Evolutionary conservation across 2,329 filamentous ascomycete genomes (phyloP).

Genomic region (Ceratocystis cubensis): DNA sequence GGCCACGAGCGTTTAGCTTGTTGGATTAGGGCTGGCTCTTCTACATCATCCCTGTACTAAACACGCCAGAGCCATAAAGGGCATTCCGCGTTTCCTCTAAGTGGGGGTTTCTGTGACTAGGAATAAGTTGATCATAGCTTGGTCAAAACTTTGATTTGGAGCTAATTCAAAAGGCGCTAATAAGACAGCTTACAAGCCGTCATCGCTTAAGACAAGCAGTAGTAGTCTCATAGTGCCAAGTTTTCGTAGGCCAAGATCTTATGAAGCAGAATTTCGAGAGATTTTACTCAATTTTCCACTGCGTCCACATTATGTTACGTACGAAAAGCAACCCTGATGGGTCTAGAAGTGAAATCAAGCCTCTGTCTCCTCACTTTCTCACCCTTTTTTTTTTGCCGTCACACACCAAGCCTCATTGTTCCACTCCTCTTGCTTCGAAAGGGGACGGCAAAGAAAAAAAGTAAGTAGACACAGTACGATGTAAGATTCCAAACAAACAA

Average conservation of each 20-base stretch:
- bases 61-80: neutral
- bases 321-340: constrained; percentile 6
- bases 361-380: neutral
- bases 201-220: neutral
- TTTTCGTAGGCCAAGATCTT: neutral
- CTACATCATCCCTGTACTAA: neutral
- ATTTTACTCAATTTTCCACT: neutral
- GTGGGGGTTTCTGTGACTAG: constrained; percentile 9
- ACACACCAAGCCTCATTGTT: neutral
- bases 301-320: neutral
- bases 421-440: neutral
- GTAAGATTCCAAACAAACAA: neutral
- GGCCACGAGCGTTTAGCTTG: neutral
- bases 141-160: neutral
- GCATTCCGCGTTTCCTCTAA: constrained; percentile 7
- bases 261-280: neutral
- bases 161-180: neutral
- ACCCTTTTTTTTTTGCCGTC: neutral
- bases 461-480: neutral
- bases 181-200: neutral
- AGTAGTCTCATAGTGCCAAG: neutral
- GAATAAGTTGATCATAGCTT: constrained; percentile 4
- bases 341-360: neutral
- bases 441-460: neutral
- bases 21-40: neutral